Base-by-base conservation (phyloP, 495 filamentous ascomycete species). In the Tetracladium setigerum region DNA sequence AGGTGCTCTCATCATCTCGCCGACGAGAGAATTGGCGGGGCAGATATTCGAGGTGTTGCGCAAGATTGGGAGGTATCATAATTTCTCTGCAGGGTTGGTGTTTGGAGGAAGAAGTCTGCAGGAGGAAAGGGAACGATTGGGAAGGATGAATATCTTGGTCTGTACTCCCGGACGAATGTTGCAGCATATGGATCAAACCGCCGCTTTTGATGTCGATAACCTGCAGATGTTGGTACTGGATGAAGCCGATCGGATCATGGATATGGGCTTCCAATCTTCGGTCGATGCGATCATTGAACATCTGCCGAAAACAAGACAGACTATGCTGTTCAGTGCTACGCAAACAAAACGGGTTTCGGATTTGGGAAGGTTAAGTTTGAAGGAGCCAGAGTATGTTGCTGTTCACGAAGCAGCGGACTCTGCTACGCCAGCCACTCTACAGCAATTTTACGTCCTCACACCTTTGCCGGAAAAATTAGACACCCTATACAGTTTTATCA, bases 41-140 rank as follows among this genome's bases (percentile, higher is more conserved):
- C 92, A 99, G 65, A 99, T 97, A 38, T 99, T 99, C 63, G 87
- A 95, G 38, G 91, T 97, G 0, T 63, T 99, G 55, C 78, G 88
- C 16, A 95, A 91, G 58, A 80, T 99, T 39, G 92, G 92, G 5
- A 75, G 87, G 35, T 81, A 90, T 38, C 92, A 99, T 64, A 71
- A 79, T 16, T 95, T 97, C 62, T 94, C 91, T 2, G 92, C 92
- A 1, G 92, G 94, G 0, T 63, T 99, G 56, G 81, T 99, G 1
- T 96, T 96, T 55, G 92, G 92, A n/a, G 92, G 92, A 8, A 94
- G 90, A 70, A 87, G 78, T 67, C 58, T 95, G 57, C 78, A 82
- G 53, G 89, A 96, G 61, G 91, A 99, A 64, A 81, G 82, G 37
- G 87, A 91, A 52, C 74, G 91, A 31, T 60, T 99, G 45, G 81